A percentile compares a stretch with the other conserved stretches of the same genome.
Evolutionary conservation across 192 early-diverging fungal species (phyloP).

Genomic region (Fimicolochytrium jonesii): DNA sequence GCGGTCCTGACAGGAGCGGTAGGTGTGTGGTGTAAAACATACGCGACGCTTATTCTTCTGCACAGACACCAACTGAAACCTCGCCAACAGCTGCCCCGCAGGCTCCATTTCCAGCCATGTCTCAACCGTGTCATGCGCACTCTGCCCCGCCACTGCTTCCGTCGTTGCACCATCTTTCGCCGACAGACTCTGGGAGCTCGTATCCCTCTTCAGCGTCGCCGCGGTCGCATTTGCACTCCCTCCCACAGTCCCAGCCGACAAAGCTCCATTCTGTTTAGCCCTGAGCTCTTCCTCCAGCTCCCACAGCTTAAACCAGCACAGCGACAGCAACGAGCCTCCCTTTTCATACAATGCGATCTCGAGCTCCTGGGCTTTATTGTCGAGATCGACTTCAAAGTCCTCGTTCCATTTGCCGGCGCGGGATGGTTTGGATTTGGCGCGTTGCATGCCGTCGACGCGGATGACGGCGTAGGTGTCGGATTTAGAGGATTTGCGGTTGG

Average conservation of each 20-base stretch:
- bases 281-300: slow-evolving; percentile 84
- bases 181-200: too few relatives aligned
- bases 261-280: neutral
- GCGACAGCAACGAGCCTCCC: slow-evolving; percentile 66
- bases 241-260: too few relatives aligned
- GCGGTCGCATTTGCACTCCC: too few relatives aligned
- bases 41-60: neutral
- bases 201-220: too few relatives aligned
- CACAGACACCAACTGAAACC: slow-evolving; percentile 36
- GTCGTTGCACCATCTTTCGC: too few relatives aligned
- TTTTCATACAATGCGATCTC: slow-evolving; percentile 89
- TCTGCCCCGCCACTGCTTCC: neutral
- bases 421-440: slow-evolving; percentile 64
- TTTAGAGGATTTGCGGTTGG: slow-evolving; percentile 47
- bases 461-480: slow-evolving; percentile 72
- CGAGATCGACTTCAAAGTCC: slow-evolving; percentile 81
- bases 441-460: slow-evolving; percentile 78
- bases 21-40: too few relatives aligned
- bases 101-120: slow-evolving; percentile 93
- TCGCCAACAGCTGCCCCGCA: slow-evolving; percentile 77
- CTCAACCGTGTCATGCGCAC: slow-evolving; percentile 36
- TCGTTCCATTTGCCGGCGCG: slow-evolving; percentile 76
- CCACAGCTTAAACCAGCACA: slow-evolving; percentile 90
- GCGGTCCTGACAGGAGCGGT: too few relatives aligned
- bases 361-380: slow-evolving; percentile 84